These are phyloP conservation scores for Zygotorulaspora chibaensis DNA, from an alignment of 805 yeast species.

Conservation along the genomic window DNA sequence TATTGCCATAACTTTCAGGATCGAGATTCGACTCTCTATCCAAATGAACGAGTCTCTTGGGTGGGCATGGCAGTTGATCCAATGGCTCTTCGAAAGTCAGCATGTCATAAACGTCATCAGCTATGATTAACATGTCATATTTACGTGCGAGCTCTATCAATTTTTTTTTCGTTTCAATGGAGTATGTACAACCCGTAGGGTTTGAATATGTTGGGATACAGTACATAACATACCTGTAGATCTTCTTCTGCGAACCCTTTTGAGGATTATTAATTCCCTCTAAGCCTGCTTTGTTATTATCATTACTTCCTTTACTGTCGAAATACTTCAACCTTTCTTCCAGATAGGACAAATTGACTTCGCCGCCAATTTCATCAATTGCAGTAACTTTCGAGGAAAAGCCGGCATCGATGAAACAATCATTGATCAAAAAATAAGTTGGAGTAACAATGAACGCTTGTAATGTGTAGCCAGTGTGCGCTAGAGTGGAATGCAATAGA, in stretches of 20 bases:
- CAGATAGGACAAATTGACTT: constrained; percentile 47
- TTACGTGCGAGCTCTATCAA: constrained; percentile 69
- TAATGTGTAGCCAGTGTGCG: constrained; percentile 58
- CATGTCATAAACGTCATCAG: constrained; percentile 86
- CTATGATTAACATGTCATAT: constrained; percentile 67
- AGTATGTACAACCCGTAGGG: constrained; percentile 73
- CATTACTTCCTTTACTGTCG: constrained; percentile 34
- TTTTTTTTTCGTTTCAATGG: constrained; percentile 46
- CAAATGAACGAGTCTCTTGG: constrained; percentile 52
- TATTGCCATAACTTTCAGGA: constrained; percentile 51
- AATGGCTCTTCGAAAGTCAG: constrained; percentile 47
- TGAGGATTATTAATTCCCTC: constrained; percentile 27
- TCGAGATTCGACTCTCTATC: constrained; percentile 53
- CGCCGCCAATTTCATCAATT: constrained; percentile 54
- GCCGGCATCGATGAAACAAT: constrained; percentile 75
- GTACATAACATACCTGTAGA: constrained; percentile 70
- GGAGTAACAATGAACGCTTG: constrained; percentile 78
- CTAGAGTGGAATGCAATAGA: constrained; percentile 57
- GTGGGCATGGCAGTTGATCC: constrained; percentile 33
- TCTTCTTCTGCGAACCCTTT: constrained; percentile 39
- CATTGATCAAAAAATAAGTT: constrained; percentile 76
- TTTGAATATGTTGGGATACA: constrained; percentile 81
- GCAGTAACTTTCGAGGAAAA: constrained; percentile 65
- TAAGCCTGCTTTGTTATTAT: constrained; percentile 20
- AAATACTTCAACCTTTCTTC: constrained; percentile 43